Base-by-base conservation (phyloP, 306 rosid species). In the Ceratonia siliqua region DNA sequence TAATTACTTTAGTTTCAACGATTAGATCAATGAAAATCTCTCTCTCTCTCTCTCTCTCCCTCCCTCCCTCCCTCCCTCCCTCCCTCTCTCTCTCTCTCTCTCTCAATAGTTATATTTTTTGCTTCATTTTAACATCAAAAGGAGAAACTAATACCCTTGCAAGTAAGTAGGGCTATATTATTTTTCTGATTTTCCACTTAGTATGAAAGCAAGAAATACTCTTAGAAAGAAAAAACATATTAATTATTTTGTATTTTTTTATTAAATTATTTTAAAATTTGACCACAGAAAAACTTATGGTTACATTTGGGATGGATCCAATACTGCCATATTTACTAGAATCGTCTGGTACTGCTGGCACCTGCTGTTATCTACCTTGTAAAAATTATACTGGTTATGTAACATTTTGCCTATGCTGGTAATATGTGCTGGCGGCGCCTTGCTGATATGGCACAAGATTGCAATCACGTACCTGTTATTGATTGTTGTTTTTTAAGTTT, bases 81-180 rank as follows among this genome's bases (percentile, higher is more conserved):
- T n/a, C n/a, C n/a, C n/a, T n/a, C n/a, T n/a, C n/a, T n/a, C n/a
- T n/a, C n/a, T n/a, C n/a, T n/a, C n/a, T n/a, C n/a, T n/a, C n/a
- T n/a, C n/a, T n/a, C 5, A 4, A 14, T 70, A 17, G 58, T 58
- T 4, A 5, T 64, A 6, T 39, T 41, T 24, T 38, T 1, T 35
- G 53, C 36, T 67, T 70, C 63, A 61, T 49, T 62, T 70, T 45
- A 17, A 49, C 30, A 27, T 70, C 32, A 49, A 49, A 49, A 46
- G 11, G n/a, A 36, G 18, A 33, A 35, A 21, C 43, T 57, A 13
- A 43, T 73, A 48, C 17, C 30, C 53, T 18, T 15, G 66, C 62
- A 35, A 35, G 53, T 17, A 24, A 24, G 1, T 18, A 50, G 20
- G 28, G 30, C 4, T 52, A 35, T 1, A 7, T 73, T 61, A 3